Evolutionary conservation across 257 asterid species (phyloP).

Genomic region (Cordia subcordata): DNA sequence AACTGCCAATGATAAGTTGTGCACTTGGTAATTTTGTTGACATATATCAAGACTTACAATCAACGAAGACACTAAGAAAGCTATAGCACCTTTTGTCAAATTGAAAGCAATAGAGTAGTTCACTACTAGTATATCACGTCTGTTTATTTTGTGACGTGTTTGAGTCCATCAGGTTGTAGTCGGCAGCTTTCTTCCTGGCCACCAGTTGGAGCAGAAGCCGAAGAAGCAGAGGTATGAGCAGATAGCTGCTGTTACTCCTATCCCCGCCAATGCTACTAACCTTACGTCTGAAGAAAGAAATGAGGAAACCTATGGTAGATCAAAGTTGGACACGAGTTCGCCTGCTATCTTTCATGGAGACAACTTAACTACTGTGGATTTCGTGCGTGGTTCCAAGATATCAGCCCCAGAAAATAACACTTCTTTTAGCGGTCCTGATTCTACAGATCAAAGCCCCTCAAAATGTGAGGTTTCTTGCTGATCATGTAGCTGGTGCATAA

Average conservation of each 20-base stretch:
- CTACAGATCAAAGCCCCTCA: constrained; percentile 38
- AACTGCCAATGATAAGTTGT: no score
- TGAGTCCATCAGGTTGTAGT: constrained; percentile 56
- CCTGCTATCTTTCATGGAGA: constrained; percentile 50
- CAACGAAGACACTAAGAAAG: no score
- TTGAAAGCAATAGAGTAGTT: background rate
- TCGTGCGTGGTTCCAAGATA: constrained; percentile 35
- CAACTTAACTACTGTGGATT: constrained; percentile 35
- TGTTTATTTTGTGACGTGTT: background rate
- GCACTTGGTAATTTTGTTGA: no score
- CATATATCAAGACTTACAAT: no score
- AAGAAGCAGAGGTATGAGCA: constrained; percentile 61
- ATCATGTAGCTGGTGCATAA: constrained; percentile 13
- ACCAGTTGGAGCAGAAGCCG: constrained; percentile 41
- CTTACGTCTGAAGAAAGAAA: constrained; percentile 39
- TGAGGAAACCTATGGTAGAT: constrained; percentile 27
- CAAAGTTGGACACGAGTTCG: constrained; percentile 34
- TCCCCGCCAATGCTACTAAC: constrained; percentile 40
- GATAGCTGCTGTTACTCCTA: constrained; percentile 36
- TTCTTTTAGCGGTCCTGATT: constrained; percentile 39
- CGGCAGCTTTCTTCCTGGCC: constrained; percentile 61
- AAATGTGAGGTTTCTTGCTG: constrained; percentile 48
- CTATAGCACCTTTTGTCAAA: no score
- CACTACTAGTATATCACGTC: background rate
- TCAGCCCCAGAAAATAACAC: constrained; percentile 33